Percentiles rank a stretch among this genome's conserved stretches.
Evolutionary conservation across 768 basidiomycete species (phyloP).

Genomic region (Hygrophorus russula): DNA sequence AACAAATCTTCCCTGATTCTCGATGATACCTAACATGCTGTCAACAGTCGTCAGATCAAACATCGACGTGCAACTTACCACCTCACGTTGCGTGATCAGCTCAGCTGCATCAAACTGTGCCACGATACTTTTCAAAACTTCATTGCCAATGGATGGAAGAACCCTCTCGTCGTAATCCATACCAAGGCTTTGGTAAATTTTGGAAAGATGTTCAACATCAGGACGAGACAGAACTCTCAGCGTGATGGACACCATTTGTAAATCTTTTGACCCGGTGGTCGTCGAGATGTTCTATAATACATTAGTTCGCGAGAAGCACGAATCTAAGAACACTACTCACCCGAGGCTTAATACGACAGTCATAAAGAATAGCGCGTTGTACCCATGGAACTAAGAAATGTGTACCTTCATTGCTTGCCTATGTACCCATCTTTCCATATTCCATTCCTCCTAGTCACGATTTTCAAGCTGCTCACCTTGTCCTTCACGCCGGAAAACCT

Average conservation of each 20-base stretch:
- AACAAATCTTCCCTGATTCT: constrained; percentile 87
- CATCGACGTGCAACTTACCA: constrained; percentile 41
- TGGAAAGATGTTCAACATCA: constrained; percentile 76
- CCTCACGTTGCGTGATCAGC: constrained; percentile 94
- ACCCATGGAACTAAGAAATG: constrained; percentile 95
- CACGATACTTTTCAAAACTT: constrained; percentile 95
- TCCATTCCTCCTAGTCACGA: constrained; percentile 2
- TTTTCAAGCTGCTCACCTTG: constrained; percentile 33
- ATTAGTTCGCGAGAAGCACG: neutral
- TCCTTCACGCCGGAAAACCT: constrained; percentile 87
- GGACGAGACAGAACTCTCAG: constrained; percentile 92
- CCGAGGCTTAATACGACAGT: constrained; percentile 94
- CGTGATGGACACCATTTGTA: constrained; percentile 98
- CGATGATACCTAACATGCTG: constrained; percentile 58
- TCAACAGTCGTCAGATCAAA: neutral
- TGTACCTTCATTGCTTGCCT: constrained; percentile 90
- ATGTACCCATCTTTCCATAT: neutral
- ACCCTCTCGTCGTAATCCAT: constrained; percentile 98
- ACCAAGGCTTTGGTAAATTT: constrained; percentile 92
- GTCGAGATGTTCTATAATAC: constrained; percentile 84
- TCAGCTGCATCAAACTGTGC: constrained; percentile 98
- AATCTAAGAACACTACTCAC: constrained; percentile 31
- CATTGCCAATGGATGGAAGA: constrained; percentile 93
- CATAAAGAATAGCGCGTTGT: constrained; percentile 92
- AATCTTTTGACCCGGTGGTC: constrained; percentile 94